A percentile compares a stretch with the other conserved stretches of the same genome.
phyloP scores from a whole-genome alignment of 1,284 basidiomycete genomes.

The Athelia sp. region DNA sequence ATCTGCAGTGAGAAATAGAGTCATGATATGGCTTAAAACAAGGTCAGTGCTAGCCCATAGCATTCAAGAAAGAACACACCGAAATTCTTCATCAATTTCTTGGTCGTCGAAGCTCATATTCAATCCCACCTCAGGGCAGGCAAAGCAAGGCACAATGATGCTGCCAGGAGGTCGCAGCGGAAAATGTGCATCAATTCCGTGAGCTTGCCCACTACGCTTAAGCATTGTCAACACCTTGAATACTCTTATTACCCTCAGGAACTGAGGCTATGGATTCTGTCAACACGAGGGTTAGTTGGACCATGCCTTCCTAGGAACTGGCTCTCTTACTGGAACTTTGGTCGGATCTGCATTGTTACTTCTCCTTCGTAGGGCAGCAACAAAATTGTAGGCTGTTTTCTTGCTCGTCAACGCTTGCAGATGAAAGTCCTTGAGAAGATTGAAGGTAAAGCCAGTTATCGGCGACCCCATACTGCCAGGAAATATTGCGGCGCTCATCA shows the following conservation, averaged over 20 bases:
- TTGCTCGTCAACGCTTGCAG: neutral
- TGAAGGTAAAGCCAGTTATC: conserved; percentile 8
- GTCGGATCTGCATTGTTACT: neutral
- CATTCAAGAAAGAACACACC: neutral
- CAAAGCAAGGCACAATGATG: conserved; percentile 10
- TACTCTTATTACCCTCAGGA: conserved; percentile 9
- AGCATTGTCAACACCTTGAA: conserved; percentile 6
- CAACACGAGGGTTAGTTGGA: neutral
- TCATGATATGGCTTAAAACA: neutral
- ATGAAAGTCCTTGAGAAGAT: neutral
- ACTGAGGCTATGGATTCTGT: conserved; percentile 7
- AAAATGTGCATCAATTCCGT: conserved; percentile 10
- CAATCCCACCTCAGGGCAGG: conserved; percentile 14
- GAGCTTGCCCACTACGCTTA: conserved; percentile 9
- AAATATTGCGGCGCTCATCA: conserved; percentile 20
- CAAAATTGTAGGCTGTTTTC: neutral
- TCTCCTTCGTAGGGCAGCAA: neutral
- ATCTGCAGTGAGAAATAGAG: neutral
- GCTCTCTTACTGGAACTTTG: neutral
- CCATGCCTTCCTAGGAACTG: too few species aligned
- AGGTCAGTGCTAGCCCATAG: neutral
- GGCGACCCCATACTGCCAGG: conserved; percentile 21
- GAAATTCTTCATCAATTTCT: conserved; percentile 2
- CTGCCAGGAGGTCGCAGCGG: conserved; percentile 7
- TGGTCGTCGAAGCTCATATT: conserved; percentile 8